A percentile compares a stretch with the other conserved stretches of the same genome.
Conservation (phyloP, 179 eudicot species). For the Heliamphora pulchella region DNA sequence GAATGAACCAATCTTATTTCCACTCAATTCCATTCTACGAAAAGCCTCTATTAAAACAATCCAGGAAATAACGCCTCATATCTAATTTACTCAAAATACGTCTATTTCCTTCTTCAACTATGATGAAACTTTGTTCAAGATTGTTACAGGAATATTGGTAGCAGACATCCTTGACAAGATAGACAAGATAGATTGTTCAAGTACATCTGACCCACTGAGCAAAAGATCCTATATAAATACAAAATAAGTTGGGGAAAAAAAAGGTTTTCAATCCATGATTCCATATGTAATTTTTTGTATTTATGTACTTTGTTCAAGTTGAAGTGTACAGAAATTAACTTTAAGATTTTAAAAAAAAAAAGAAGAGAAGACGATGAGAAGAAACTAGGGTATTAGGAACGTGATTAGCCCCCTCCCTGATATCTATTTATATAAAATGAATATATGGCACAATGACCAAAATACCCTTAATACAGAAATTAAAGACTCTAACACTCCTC, state of each 20-base stretch:
- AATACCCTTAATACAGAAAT: no score
- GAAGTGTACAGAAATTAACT: no score
- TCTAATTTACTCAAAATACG: not conserved
- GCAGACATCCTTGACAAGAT: not conserved
- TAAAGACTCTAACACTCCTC: no score
- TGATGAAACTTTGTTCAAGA: not conserved
- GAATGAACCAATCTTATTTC: not conserved
- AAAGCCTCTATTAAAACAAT: not conserved
- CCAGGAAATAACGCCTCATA: not conserved
- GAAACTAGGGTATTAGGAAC: no score
- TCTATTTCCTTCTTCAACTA: not conserved
- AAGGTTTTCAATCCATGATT: not conserved
- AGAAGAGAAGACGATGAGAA: no score
- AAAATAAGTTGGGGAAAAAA: not conserved
- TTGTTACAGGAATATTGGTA: not conserved
- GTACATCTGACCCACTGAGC: not conserved
- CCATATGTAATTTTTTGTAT: not conserved
- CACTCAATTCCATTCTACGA: not conserved
- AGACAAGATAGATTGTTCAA: not conserved
- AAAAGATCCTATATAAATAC: not conserved
- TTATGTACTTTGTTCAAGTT: not conserved
- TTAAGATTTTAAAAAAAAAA: no score
- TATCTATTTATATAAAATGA: no score
- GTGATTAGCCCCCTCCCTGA: no score
- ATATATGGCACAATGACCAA: no score